phyloP scores from a whole-genome alignment of 768 basidiomycete genomes.

The Pleurotus platypus region DNA sequence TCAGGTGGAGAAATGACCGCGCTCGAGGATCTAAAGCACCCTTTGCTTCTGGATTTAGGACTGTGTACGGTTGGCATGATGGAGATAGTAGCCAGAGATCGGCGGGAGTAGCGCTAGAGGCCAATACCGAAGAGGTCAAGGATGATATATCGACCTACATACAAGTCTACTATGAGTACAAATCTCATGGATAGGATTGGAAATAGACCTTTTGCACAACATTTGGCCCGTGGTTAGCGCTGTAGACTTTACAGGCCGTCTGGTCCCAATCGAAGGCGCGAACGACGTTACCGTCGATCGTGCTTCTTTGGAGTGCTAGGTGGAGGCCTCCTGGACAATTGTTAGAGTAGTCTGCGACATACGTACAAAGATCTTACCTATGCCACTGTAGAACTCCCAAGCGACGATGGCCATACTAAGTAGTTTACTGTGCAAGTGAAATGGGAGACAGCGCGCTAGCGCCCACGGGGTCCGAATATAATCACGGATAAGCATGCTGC shows the following conservation, averaged over 20 bases:
- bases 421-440: too few species aligned
- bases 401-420: constrained; percentile 13
- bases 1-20: constrained; percentile 69
- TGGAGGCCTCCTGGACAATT: constrained; percentile 61
- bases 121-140: constrained; percentile 45
- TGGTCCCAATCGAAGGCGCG: constrained; percentile 87
- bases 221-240: constrained; percentile 48
- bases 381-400: constrained; percentile 78
- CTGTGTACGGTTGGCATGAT: constrained; percentile 82
- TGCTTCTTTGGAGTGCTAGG: constrained; percentile 56
- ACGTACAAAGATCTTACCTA: constrained; percentile 43
- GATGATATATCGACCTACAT: constrained; percentile 57
- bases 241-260: constrained; percentile 66
- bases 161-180: too few species aligned
- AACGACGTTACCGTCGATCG: constrained; percentile 41
- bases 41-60: constrained; percentile 69
- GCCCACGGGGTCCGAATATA: too few species aligned
- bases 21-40: constrained; percentile 73
- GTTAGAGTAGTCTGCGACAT: not conserved
- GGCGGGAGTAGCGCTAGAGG: constrained; percentile 36
- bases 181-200: too few species aligned
- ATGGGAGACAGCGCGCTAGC: too few species aligned
- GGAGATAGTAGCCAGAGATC: constrained; percentile 78
- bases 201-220: constrained; percentile 47
- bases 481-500: too few species aligned